Conservation (phyloP, 257 asterid species). For the Cordia subcordata region DNA sequence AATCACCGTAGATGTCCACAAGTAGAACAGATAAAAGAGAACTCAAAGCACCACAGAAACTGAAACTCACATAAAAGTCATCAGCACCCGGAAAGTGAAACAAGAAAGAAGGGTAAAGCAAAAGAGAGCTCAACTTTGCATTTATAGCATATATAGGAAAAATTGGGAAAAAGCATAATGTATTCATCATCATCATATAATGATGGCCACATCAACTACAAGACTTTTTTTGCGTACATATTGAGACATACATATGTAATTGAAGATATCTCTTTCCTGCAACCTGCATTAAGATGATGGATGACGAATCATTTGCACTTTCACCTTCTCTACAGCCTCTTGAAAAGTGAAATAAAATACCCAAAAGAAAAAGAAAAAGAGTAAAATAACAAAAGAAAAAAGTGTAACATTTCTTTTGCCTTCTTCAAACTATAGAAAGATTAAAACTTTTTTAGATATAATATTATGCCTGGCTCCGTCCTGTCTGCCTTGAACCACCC, state of each 20-base stretch:
- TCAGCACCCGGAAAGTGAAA: background rate
- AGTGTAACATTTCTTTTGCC: background rate
- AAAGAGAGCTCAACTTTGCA: constrained; percentile 1
- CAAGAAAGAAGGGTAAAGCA: background rate
- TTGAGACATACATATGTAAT: background rate
- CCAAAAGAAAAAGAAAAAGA: constrained; percentile 5
- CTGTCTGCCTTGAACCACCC: constrained; percentile 73
- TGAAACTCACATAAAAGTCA: too few relatives aligned
- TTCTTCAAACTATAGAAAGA: constrained; percentile 6
- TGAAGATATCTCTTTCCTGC: constrained; percentile 3
- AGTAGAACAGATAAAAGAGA: too few relatives aligned
- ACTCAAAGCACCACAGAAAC: too few relatives aligned
- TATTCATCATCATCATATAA: constrained; percentile 18
- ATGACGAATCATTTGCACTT: constrained; percentile 21
- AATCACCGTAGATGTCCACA: too few relatives aligned
- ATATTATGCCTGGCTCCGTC: constrained; percentile 79
- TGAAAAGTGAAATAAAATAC: constrained; percentile 7
- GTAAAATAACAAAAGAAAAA: background rate
- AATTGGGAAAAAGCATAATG: constrained; percentile 12
- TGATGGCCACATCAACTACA: constrained; percentile 12
- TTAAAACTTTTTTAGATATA: constrained; percentile 17
- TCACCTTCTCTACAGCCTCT: constrained; percentile 14
- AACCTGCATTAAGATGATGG: constrained; percentile 19
- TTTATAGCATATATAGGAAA: constrained; percentile 7
- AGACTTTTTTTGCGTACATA: constrained; percentile 12